Base-by-base conservation (phyloP, 805 yeast species). In the Metschnikowia anglica region DNA sequence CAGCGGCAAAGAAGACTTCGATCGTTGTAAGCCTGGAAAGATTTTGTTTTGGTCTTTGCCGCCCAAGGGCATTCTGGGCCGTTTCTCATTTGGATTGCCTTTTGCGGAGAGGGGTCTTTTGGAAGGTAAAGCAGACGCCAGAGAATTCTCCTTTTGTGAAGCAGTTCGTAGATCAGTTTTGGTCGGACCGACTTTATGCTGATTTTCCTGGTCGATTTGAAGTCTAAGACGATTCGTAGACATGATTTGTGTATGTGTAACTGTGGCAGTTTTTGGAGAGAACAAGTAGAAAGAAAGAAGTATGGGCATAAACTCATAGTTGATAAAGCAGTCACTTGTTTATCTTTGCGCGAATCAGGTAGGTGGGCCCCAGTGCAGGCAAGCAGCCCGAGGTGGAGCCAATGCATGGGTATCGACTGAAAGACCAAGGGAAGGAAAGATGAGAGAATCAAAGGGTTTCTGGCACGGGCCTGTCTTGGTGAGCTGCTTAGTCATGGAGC, bases 1-100 rank as follows among this genome's bases (percentile, higher is more conserved):
- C 44, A 39, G 47, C 16, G 47, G 43, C 20, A 46, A 32, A 20
- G 39, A 39, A 29, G 40, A 34, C 33, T 63, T 60, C 3, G 72
- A 63, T 37, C 71, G 57, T 33, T 52, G 63, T 41, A 70, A 56
- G 1, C 57, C 44, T 6, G 65, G 62, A 20, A 58, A 31, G 15
- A 48, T 48, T 28, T 47, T 48, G 50, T 70, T 70, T 29, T 57
- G 64, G 50, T 64, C 66, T 44, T 70, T 70, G 2, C 74, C 74
- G 3, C 72, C 70, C 37, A 69, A 58, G 3, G 75, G 75, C 13
- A 52, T 49, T 30, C 53, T 38, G 7, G 60, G 54, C 41, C 74
- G 52, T 25, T 51, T 55, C 10, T 45, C 46, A 7, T 33, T 39
- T 21, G 18, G 18, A 3, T 28, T 34, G 18, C 29, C 35, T 15